These are phyloP conservation scores for Eurotiales sp. DNA, from an alignment of 2,329 filamentous ascomycete genomes.

Conservation along the genomic window DNA sequence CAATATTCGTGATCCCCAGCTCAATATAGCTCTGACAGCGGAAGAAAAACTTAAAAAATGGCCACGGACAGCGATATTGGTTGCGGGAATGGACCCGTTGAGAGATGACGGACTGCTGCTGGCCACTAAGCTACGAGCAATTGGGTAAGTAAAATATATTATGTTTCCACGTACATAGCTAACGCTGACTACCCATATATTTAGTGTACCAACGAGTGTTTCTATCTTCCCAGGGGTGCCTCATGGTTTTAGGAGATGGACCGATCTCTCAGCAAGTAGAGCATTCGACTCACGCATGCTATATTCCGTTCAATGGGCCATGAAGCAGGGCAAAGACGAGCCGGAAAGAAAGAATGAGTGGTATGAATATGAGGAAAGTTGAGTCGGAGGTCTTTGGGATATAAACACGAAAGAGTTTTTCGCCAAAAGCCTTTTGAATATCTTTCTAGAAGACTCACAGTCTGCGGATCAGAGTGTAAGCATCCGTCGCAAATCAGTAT, in stretches of 20 bases:
- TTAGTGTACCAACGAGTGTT: conserved; percentile 1
- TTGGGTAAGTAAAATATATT: too few relatives aligned
- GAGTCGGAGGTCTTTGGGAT: too few relatives aligned
- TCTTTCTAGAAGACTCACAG: too few relatives aligned
- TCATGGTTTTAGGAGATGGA: conserved; percentile 8
- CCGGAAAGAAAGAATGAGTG: not conserved
- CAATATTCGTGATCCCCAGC: not conserved
- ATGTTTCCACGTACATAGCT: not conserved
- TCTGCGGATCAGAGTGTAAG: too few relatives aligned
- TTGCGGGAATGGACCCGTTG: conserved; percentile 7
- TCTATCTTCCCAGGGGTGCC: conserved; percentile 4
- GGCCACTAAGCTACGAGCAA: not conserved
- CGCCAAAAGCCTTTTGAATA: too few relatives aligned
- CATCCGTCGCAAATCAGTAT: too few relatives aligned
- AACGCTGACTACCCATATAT: not conserved
- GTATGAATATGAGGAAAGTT: conserved; percentile 3
- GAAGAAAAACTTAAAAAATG: not conserved
- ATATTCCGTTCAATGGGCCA: not conserved
- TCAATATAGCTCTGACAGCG: not conserved
- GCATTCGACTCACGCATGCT: not conserved
- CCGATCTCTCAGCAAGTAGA: not conserved
- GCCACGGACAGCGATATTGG: conserved; percentile 1
- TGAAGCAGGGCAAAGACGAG: too few relatives aligned
- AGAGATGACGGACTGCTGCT: conserved; percentile 6
- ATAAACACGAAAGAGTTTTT: too few relatives aligned